A percentile compares a stretch with the other conserved stretches of the same genome.
Evolutionary conservation across 2,329 filamentous ascomycete genomes (phyloP).

Genomic region (Alternaria sp.): DNA sequence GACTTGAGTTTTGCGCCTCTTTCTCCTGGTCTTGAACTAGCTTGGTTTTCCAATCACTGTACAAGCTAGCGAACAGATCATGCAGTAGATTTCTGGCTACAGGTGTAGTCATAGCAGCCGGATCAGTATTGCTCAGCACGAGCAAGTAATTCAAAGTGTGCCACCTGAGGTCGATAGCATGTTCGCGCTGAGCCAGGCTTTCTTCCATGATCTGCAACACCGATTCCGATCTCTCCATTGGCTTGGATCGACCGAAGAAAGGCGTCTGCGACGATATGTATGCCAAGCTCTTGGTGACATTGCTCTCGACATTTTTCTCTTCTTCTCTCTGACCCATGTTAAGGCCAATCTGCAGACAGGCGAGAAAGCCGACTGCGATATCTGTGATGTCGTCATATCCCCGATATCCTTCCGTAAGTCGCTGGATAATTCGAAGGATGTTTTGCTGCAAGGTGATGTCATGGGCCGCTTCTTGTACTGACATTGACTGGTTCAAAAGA

Average conservation of each 20-base stretch:
- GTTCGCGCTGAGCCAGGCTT: conserved; percentile 29
- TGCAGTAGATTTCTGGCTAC: conserved; percentile 61
- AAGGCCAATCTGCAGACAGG: conserved; percentile 79
- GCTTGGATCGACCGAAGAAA: conserved; percentile 40
- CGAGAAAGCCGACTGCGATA: conserved; percentile 80
- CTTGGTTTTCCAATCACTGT: conserved; percentile 80
- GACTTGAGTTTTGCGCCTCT: conserved; percentile 74
- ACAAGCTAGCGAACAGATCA: conserved; percentile 75
- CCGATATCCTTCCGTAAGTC: conserved; percentile 75
- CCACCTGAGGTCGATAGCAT: conserved; percentile 47
- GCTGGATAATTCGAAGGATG: conserved; percentile 73
- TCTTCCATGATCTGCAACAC: conserved; percentile 30
- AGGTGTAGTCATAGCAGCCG: conserved; percentile 16
- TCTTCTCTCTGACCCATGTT: conserved; percentile 58
- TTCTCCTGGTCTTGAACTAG: conserved; percentile 79
- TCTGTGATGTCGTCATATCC: conserved; percentile 86
- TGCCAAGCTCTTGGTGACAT: conserved; percentile 28
- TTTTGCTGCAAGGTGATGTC: conserved; percentile 60
- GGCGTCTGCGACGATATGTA: conserved; percentile 43
- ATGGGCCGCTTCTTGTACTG: conserved; percentile 33
- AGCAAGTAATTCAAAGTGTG: conserved; percentile 44
- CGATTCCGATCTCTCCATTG: conserved; percentile 24
- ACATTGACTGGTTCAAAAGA: conserved; percentile 35
- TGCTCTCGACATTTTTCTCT: conserved; percentile 23
- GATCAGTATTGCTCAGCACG: conserved; percentile 38